Percentiles rank a stretch among this genome's conserved stretches.
Evolutionary conservation across 768 basidiomycete genomes (phyloP).

Genomic region (Trametes punicea): DNA sequence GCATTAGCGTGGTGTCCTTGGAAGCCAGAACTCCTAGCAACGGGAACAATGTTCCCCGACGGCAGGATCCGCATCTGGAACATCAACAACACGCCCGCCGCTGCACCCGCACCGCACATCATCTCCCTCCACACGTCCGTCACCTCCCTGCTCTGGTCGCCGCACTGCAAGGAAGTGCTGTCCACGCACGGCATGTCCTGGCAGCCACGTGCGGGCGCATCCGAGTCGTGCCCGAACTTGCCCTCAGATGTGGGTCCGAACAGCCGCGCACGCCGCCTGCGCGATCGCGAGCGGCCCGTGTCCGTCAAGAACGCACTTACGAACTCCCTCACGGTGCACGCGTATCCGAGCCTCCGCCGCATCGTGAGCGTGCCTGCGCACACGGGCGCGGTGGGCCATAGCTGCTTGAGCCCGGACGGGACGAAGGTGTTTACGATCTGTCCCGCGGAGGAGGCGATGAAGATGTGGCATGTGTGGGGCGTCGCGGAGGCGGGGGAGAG

Average conservation of each 20-base stretch:
- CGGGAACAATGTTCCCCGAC: conserved; percentile 64
- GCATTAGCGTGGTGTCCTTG: conserved; percentile 76
- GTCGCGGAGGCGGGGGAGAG: conserved; percentile 30
- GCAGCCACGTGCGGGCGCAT: conserved; percentile 20
- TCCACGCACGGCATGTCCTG: conserved; percentile 58
- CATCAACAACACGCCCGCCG: conserved; percentile 42
- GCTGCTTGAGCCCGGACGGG: conserved; percentile 61
- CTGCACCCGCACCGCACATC: conserved; percentile 47
- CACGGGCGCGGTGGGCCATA: conserved; percentile 50
- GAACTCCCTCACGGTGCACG: conserved; percentile 46
- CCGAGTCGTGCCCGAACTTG: conserved; percentile 16
- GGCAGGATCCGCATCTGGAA: conserved; percentile 55
- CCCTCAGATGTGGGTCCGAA: conserved; percentile 13
- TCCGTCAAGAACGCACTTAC: conserved; percentile 28
- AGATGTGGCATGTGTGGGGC: conserved; percentile 70
- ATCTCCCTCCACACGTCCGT: conserved; percentile 46
- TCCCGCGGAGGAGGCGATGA: conserved; percentile 63
- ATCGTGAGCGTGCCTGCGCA: conserved; percentile 59
- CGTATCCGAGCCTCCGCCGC: conserved; percentile 51
- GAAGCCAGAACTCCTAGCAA: conserved; percentile 63
- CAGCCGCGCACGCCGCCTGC: conserved; percentile 18
- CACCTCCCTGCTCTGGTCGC: conserved; percentile 59
- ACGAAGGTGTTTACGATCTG: conserved; percentile 63
- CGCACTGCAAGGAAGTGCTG: conserved; percentile 54
- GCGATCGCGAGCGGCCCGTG: conserved; percentile 24